Evolutionary conservation across 2,329 filamentous ascomycete genomes (phyloP).

Genomic region (Colletotrichum lupini): DNA sequence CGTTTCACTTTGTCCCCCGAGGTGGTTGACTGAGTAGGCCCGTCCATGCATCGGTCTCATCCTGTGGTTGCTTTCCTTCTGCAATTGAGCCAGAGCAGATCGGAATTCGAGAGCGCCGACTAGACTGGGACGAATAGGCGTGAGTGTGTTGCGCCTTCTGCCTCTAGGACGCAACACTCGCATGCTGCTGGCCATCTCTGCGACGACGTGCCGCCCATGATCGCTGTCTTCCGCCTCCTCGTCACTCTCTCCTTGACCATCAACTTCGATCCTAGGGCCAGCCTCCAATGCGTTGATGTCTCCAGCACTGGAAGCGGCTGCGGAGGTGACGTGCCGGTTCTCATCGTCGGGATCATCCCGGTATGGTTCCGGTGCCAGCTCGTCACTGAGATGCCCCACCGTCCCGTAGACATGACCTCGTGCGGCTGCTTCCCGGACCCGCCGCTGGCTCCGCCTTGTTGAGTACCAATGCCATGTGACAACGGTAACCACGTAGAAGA

Average conservation of each 20-base stretch:
- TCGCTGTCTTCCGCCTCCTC: slow-evolving; percentile 63
- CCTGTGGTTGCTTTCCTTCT: slow-evolving; percentile 82
- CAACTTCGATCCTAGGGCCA: slow-evolving; percentile 60
- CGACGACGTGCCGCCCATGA: slow-evolving; percentile 74
- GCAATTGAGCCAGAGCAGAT: slow-evolving; percentile 87
- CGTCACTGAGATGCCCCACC: slow-evolving; percentile 61
- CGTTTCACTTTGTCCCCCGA: slow-evolving; percentile 33
- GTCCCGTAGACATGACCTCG: slow-evolving; percentile 78
- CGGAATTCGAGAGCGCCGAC: slow-evolving; percentile 95
- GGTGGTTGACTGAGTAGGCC: slow-evolving; percentile 55
- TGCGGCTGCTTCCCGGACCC: slow-evolving; percentile 76
- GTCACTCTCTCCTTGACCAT: slow-evolving; percentile 47
- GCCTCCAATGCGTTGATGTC: slow-evolving; percentile 59
- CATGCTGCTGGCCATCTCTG: slow-evolving; percentile 94
- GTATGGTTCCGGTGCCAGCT: slow-evolving; percentile 68
- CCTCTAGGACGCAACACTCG: slow-evolving; percentile 78
- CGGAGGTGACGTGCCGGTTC: slow-evolving; percentile 37
- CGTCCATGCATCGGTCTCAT: slow-evolving; percentile 75
- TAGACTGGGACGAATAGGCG: slow-evolving; percentile 90
- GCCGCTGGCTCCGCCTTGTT: slow-evolving; percentile 67
- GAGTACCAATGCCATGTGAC: slow-evolving; percentile 93
- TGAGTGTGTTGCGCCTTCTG: slow-evolving; percentile 78
- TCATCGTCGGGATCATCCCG: slow-evolving; percentile 67
- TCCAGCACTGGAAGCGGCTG: slow-evolving; percentile 33
- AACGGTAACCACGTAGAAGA: slow-evolving; percentile 89